Conservation (phyloP, 352 stramenopile genomes). For the Phytophthora sansomeana region DNA sequence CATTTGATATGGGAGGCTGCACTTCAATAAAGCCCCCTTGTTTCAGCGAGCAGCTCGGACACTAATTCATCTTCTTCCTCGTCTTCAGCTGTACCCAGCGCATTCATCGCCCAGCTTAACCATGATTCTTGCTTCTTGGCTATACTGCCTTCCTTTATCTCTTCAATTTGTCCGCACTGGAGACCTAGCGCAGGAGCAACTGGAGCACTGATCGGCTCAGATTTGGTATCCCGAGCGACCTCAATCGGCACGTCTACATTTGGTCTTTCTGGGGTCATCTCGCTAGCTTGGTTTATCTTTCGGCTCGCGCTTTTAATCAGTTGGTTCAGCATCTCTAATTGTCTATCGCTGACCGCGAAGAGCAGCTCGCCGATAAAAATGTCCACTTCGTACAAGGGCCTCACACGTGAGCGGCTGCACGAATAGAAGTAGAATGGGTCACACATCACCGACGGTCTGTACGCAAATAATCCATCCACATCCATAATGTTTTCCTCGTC, state of each 20-base stretch:
- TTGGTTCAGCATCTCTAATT: constrained; percentile 84
- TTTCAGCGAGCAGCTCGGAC: constrained; percentile 74
- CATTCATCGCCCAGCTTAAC: constrained; percentile 79
- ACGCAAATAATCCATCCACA: constrained; percentile 45
- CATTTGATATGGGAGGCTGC: constrained; percentile 22
- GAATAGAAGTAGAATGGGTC: constrained; percentile 82
- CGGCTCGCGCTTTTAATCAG: constrained; percentile 53
- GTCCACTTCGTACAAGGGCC: constrained; percentile 71
- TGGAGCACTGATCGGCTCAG: not conserved
- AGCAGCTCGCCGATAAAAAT: constrained; percentile 73
- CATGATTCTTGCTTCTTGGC: constrained; percentile 49
- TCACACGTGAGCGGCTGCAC: constrained; percentile 48
- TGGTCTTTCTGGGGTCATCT: constrained; percentile 1
- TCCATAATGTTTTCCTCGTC: constrained; percentile 39
- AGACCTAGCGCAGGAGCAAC: not conserved
- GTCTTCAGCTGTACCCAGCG: constrained; percentile 53
- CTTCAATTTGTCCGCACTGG: not conserved
- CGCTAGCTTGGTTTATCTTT: constrained; percentile 35
- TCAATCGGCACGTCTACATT: not conserved
- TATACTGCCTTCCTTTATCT: constrained; percentile 3
- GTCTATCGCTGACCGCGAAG: constrained; percentile 85
- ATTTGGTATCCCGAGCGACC: not conserved
- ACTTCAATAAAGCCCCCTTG: constrained; percentile 54
- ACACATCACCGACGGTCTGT: constrained; percentile 55
- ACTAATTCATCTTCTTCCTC: constrained; percentile 75